Conservation (phyloP, 495 filamentous ascomycete genomes). For the Jackrogersella minutella region DNA sequence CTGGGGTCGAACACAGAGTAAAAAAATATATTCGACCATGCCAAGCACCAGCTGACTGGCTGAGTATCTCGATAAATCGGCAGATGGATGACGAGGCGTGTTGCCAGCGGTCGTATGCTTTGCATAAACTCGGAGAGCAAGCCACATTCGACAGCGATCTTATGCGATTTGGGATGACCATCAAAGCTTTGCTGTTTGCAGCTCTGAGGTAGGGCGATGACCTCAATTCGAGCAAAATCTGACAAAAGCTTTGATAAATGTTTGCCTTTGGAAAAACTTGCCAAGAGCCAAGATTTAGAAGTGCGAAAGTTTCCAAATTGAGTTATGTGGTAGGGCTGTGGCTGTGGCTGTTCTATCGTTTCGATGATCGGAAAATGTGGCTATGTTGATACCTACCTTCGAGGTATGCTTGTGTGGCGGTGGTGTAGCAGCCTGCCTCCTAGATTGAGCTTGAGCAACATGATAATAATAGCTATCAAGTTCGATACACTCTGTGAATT, state of each 20-base stretch:
- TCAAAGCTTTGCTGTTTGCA: background rate
- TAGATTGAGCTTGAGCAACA: too few relatives aligned
- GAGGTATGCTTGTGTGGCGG: too few relatives aligned
- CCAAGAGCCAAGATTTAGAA: conserved; percentile 4
- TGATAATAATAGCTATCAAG: too few relatives aligned
- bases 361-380: too few relatives aligned
- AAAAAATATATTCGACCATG: conserved; percentile 4
- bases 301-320: background rate
- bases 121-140: background rate
- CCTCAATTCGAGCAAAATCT: background rate
- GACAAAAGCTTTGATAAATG: background rate
- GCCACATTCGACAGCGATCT: background rate
- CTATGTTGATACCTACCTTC: background rate
- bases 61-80: conserved; percentile 1
- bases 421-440: background rate
- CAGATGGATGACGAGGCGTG: conserved; percentile 20
- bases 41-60: background rate
- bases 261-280: background rate
- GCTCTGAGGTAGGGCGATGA: background rate
- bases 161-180: conserved; percentile 1
- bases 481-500: too few relatives aligned
- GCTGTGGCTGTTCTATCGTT: background rate
- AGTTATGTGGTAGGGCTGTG: background rate
- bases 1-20: background rate
- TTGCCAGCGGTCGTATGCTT: background rate